phyloP scores from a whole-genome alignment of 1,284 basidiomycete species.

The Tilletia indica region DNA sequence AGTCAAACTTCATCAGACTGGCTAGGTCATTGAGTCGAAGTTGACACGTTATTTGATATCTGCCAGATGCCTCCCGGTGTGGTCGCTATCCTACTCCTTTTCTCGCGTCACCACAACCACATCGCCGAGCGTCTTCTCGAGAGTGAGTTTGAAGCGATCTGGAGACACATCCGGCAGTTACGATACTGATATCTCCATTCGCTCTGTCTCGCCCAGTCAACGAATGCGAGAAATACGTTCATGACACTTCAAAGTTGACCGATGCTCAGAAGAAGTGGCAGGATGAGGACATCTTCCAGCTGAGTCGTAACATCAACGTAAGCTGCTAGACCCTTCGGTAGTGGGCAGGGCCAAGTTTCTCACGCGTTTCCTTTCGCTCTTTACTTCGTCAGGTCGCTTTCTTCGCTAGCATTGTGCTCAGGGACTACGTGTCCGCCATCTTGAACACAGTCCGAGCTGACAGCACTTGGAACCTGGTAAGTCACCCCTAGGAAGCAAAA shows the following conservation, averaged over 20 bases:
- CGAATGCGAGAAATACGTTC: conserved; percentile 29
- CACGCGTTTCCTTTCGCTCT: background rate
- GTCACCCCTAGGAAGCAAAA: background rate
- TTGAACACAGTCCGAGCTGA: conserved; percentile 40
- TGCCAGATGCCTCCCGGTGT: conserved; percentile 68
- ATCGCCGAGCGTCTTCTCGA: conserved; percentile 69
- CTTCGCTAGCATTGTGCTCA: conserved; percentile 27
- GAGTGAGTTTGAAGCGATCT: conserved; percentile 65
- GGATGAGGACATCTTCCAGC: conserved; percentile 60
- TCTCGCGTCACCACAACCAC: conserved; percentile 70
- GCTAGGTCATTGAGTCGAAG: background rate
- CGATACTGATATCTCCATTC: background rate
- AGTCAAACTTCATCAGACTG: background rate
- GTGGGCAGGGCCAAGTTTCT: background rate
- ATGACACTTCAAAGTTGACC: conserved; percentile 26
- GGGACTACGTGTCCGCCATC: conserved; percentile 48
- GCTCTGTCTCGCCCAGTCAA: conserved; percentile 27
- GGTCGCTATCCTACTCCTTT: conserved; percentile 68
- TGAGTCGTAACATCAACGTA: conserved; percentile 29
- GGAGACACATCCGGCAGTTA: background rate
- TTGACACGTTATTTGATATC: background rate
- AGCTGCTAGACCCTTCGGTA: background rate
- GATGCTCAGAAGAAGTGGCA: conserved; percentile 29
- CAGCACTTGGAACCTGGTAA: conserved; percentile 37
- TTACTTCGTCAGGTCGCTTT: conserved; percentile 18